phyloP scores from a whole-genome alignment of 345 rosid genomes.

The Isatis tinctoria region DNA sequence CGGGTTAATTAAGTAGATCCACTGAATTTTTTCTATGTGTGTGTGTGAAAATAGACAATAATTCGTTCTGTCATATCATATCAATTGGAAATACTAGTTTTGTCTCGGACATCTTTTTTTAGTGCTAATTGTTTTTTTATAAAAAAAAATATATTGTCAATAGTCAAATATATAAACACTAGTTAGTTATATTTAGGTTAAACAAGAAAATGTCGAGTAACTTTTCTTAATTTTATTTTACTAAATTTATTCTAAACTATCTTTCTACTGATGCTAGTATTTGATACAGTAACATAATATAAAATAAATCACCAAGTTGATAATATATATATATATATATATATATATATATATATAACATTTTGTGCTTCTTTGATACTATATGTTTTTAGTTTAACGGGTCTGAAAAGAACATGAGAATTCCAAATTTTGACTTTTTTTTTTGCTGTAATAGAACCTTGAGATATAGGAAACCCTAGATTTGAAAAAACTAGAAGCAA shows the following conservation, averaged over 20 bases:
- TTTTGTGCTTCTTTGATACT: not conserved
- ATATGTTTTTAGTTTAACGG: conserved; percentile 1
- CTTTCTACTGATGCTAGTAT: not conserved
- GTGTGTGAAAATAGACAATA: too few species aligned
- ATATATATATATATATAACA: not conserved
- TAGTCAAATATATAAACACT: not conserved
- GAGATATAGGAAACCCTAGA: conserved; percentile 32
- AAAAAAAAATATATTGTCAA: not conserved
- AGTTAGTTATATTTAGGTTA: not conserved
- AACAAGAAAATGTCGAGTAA: not conserved
- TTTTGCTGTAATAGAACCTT: conserved; percentile 10
- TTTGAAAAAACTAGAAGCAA: conserved; percentile 30
- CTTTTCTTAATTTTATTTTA: not conserved
- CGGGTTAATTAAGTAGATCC: not conserved
- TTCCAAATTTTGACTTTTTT: conserved; percentile 30
- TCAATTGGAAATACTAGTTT: not conserved
- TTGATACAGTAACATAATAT: not conserved
- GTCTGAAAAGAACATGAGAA: conserved; percentile 12
- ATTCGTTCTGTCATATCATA: conserved; percentile 8
- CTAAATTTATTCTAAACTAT: not conserved
- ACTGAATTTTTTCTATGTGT: not conserved
- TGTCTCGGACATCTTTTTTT: too few species aligned
- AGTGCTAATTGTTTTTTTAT: too few species aligned
- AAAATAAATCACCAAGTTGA: not conserved
- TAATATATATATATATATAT: not conserved